A percentile compares a stretch with the other conserved stretches of the same genome.
phyloP scores from a whole-genome alignment of 2,329 filamentous ascomycete species.

The Fusarium nurragi region DNA sequence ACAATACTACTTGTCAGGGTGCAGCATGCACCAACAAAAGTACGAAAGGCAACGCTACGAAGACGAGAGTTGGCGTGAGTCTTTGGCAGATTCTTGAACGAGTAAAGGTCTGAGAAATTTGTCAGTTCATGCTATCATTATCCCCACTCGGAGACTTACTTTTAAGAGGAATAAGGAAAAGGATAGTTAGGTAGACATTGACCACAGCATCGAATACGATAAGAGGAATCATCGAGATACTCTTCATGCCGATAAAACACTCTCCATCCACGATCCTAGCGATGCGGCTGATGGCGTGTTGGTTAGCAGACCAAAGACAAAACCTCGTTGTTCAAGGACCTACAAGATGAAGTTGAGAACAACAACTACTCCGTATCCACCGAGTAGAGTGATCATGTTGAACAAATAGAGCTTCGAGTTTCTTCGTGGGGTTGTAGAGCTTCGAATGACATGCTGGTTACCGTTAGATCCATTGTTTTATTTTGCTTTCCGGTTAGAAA shows the following conservation, averaged over 20 bases:
- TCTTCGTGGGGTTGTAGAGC: slow-evolving; percentile 59
- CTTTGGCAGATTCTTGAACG: slow-evolving; percentile 59
- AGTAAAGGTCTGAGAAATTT: slow-evolving; percentile 58
- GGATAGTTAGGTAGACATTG: slow-evolving; percentile 69
- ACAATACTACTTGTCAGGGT: slow-evolving; percentile 67
- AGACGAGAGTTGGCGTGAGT: slow-evolving; percentile 55
- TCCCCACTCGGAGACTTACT: slow-evolving; percentile 50
- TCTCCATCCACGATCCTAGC: slow-evolving; percentile 62
- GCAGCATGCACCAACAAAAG: slow-evolving; percentile 66
- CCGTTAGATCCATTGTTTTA: background rate
- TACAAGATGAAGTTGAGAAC: slow-evolving; percentile 70
- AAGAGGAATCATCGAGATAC: slow-evolving; percentile 66
- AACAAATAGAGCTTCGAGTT: slow-evolving; percentile 68
- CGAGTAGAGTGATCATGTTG: slow-evolving; percentile 67
- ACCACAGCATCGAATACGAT: slow-evolving; percentile 69
- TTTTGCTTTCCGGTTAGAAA: background rate
- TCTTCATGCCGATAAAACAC: slow-evolving; percentile 71
- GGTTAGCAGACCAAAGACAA: slow-evolving; percentile 1
- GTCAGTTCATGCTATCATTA: background rate
- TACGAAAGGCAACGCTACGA: slow-evolving; percentile 64
- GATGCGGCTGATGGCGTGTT: slow-evolving; percentile 57
- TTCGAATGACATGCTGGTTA: slow-evolving; percentile 65
- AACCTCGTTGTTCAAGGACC: slow-evolving; percentile 34
- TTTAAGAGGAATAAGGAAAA: slow-evolving; percentile 70
- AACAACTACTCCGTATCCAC: slow-evolving; percentile 58